phyloP scores from a whole-genome alignment of 371 early-diverging fungal genomes.

The Lichtheimia ramosa region DNA sequence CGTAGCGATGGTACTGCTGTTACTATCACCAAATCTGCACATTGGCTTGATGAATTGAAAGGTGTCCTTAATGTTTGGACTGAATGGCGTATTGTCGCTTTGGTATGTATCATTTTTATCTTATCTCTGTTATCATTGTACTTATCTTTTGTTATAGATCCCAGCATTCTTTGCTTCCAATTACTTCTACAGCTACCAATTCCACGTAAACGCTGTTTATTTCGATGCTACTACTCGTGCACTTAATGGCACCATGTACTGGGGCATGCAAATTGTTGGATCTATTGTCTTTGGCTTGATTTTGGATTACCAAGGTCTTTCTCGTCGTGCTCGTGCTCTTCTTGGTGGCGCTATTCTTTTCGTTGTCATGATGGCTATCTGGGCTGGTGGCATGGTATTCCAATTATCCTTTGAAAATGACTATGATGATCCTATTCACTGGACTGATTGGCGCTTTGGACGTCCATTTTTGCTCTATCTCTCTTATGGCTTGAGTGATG shows the following conservation, averaged over 20 bases:
- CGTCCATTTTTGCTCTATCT: conserved; percentile 67
- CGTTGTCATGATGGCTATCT: conserved; percentile 51
- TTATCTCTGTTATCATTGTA: neutral
- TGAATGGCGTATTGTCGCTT: conserved; percentile 38
- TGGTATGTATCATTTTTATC: conserved; percentile 17
- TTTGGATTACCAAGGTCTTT: conserved; percentile 48
- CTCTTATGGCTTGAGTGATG: conserved; percentile 67
- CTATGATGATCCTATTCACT: conserved; percentile 26
- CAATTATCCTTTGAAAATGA: conserved; percentile 49
- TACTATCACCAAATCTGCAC: conserved; percentile 46
- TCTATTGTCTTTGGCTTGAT: conserved; percentile 55
- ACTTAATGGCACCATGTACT: conserved; percentile 71
- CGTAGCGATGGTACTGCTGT: conserved; percentile 67
- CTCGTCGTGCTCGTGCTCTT: conserved; percentile 55
- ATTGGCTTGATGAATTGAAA: conserved; percentile 56
- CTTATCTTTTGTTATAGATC: conserved; percentile 22
- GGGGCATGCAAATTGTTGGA: conserved; percentile 70
- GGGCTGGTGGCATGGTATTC: conserved; percentile 63
- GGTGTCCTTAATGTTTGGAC: conserved; percentile 62
- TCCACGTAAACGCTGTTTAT: conserved; percentile 42
- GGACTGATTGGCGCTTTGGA: conserved; percentile 32
- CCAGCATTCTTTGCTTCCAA: conserved; percentile 77
- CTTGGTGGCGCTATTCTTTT: conserved; percentile 50
- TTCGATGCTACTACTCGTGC: conserved; percentile 63
- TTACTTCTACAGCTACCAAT: conserved; percentile 77